Conservation (phyloP, 495 filamentous ascomycete genomes). For the Aeminium ludgeri region DNA sequence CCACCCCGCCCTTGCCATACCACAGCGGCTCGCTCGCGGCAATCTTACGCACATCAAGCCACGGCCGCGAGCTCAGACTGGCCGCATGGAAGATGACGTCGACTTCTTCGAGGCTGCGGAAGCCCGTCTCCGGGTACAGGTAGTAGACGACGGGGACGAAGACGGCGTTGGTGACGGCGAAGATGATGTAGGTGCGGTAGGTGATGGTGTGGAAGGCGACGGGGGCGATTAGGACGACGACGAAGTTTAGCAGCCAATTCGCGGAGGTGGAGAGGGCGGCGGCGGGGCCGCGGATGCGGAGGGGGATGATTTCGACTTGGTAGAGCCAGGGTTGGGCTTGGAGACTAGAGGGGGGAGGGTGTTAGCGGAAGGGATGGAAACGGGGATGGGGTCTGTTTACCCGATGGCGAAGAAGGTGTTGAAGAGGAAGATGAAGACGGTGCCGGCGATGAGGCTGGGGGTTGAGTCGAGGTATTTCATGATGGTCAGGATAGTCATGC, state of each 20-base stretch:
- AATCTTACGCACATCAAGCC: conserved; percentile 39
- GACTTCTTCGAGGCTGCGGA: conserved; percentile 59
- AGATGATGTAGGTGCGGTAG: conserved; percentile 63
- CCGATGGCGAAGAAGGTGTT: conserved; percentile 62
- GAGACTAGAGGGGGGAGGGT: too few species aligned
- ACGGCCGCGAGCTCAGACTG: conserved; percentile 28
- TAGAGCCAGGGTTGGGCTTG: too few species aligned
- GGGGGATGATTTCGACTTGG: conserved; percentile 54
- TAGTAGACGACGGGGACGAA: conserved; percentile 39
- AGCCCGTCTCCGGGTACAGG: conserved; percentile 63
- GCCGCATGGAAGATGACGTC: conserved; percentile 54
- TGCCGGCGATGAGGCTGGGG: conserved; percentile 29
- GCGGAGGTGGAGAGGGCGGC: conserved; percentile 53
- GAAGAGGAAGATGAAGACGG: conserved; percentile 55
- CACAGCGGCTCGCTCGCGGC: conserved; percentile 49
- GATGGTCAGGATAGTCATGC: conserved; percentile 51
- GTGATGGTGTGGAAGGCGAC: conserved; percentile 48
- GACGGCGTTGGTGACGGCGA: conserved; percentile 39
- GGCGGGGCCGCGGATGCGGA: conserved; percentile 55
- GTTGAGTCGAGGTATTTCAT: conserved; percentile 22
- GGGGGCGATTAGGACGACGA: conserved; percentile 58
- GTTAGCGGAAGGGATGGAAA: too few species aligned
- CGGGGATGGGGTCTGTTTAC: too few species aligned
- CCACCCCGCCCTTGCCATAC: conserved; percentile 35
- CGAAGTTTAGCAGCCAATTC: conserved; percentile 44